Percentiles rank a stretch among this genome's conserved stretches.
These are phyloP conservation scores for Mycosphaerella sp. DNA, from an alignment of 2,329 filamentous ascomycete genomes.

Conservation along the genomic window DNA sequence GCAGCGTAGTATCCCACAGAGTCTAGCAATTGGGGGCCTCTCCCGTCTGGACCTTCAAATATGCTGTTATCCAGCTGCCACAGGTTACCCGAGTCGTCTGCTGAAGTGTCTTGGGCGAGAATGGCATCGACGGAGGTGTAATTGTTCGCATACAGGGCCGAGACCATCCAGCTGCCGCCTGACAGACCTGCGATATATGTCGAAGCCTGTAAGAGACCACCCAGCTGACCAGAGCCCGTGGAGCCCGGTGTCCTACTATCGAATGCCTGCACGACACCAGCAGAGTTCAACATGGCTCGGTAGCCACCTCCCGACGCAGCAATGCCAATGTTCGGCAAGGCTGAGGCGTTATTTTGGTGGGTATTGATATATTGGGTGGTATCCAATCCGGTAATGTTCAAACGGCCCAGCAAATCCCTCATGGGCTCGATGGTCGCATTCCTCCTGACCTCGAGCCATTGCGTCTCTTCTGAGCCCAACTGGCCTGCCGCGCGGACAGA, in stretches of 20 bases:
- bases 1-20: constrained; percentile 58
- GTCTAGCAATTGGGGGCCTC: constrained; percentile 48
- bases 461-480: constrained; percentile 62
- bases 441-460: constrained; percentile 67
- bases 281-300: constrained; percentile 77
- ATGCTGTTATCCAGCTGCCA: constrained; percentile 62
- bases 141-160: constrained; percentile 72
- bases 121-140: constrained; percentile 62
- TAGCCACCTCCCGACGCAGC: constrained; percentile 81
- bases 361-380: constrained; percentile 63
- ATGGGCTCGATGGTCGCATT: constrained; percentile 70
- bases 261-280: constrained; percentile 70
- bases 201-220: constrained; percentile 70
- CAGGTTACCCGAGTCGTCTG: constrained; percentile 31
- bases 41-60: constrained; percentile 49
- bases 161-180: constrained; percentile 77
- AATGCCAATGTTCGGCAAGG: constrained; percentile 64
- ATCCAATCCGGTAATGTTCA: constrained; percentile 73
- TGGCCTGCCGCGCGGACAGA: constrained; percentile 56
- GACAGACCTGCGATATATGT: constrained; percentile 78
- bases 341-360: constrained; percentile 49
- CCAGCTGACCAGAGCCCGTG: constrained; percentile 60
- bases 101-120: constrained; percentile 35
- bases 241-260: constrained; percentile 63
- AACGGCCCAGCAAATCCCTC: constrained; percentile 61